These are phyloP conservation scores for Colletotrichum noveboracense DNA, from an alignment of 2,329 filamentous ascomycete genomes.

Conservation along the genomic window DNA sequence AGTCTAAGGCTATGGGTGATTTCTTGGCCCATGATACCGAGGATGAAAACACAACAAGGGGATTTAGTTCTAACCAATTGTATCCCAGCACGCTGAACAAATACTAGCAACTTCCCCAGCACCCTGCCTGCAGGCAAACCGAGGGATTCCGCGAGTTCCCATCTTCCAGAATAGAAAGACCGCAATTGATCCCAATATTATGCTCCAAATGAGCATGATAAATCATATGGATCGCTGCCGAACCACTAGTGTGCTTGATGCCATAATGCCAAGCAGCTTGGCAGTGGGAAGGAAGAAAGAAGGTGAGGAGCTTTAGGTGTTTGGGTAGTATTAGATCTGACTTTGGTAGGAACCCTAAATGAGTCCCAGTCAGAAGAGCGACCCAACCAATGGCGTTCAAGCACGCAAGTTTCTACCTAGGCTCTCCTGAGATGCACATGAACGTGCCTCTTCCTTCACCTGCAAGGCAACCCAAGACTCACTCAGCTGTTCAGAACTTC, in stretches of 20 bases:
- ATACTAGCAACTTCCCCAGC: neutral
- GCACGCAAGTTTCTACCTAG: neutral
- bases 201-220: neutral
- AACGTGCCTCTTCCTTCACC: neutral
- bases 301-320: neutral
- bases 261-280: neutral
- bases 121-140: neutral
- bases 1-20: neutral
- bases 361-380: neutral
- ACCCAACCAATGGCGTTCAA: neutral
- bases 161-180: neutral
- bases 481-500: neutral
- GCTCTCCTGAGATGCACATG: neutral
- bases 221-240: neutral
- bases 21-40: neutral
- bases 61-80: neutral
- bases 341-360: neutral
- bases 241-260: neutral
- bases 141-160: rapidly evolving
- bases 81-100: neutral
- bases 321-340: neutral
- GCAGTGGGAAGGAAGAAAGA: rapidly evolving
- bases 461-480: neutral
- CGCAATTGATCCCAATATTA: neutral
- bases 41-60: neutral